phyloP scores from a whole-genome alignment of 1,284 basidiomycete genomes.

The Coriolopsis trogii region DNA sequence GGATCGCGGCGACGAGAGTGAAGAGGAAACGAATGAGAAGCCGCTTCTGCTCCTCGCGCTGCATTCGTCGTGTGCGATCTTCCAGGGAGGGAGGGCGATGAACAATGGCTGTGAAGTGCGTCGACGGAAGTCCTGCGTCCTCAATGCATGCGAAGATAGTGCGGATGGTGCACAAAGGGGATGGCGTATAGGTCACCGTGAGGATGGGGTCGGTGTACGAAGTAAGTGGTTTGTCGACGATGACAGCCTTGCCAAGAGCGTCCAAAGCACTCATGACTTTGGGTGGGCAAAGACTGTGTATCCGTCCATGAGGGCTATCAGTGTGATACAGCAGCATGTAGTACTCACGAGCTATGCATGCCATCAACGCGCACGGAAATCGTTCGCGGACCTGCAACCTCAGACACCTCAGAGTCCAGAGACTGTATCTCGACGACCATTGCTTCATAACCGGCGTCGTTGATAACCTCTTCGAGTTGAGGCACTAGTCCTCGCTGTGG shows the following conservation, averaged over 20 bases:
- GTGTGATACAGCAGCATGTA: no score
- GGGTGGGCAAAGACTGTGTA: conserved; percentile 53
- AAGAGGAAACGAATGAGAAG: conserved; percentile 61
- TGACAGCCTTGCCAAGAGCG: conserved; percentile 40
- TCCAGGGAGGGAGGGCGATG: conserved; percentile 61
- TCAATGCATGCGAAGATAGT: conserved; percentile 54
- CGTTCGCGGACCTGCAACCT: conserved; percentile 46
- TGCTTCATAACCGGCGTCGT: conserved; percentile 51
- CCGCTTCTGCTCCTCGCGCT: conserved; percentile 55
- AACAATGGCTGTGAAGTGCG: conserved; percentile 47
- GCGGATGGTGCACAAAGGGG: conserved; percentile 63
- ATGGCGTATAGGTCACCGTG: conserved; percentile 61
- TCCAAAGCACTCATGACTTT: conserved; percentile 52
- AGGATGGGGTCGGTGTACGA: conserved; percentile 49
- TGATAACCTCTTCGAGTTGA: conserved; percentile 40
- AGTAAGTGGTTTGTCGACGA: conserved; percentile 45
- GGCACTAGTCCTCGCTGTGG: conserved; percentile 28
- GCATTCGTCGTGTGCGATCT: conserved; percentile 58
- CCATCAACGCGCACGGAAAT: conserved; percentile 65
- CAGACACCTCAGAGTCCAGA: conserved; percentile 36
- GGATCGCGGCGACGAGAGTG: conserved; percentile 67
- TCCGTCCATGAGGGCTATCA: no score
- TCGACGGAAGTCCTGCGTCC: conserved; percentile 40
- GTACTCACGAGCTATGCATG: conserved; percentile 66
- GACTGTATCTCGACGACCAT: conserved; percentile 37